Base-by-base conservation (phyloP, 129 eudicot species). In the Saposhnikovia divaricata region DNA sequence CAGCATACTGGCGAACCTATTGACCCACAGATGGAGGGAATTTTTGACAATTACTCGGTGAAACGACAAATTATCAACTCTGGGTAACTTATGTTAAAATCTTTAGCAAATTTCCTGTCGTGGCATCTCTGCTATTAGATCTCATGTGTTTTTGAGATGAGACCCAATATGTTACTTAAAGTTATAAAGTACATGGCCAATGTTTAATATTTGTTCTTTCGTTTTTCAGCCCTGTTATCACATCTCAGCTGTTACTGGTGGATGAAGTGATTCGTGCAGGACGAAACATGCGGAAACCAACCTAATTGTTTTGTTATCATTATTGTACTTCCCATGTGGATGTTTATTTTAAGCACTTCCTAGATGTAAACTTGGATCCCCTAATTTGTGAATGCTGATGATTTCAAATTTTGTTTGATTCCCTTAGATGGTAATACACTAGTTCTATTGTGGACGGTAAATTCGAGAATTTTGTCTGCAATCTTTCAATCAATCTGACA, bases 201-300 rank as follows among this genome's bases (percentile, higher is more conserved):
- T 23, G 27, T 61, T n/a, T 25, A 37, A 1, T 31, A 5, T 4
- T 43, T 38, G 43, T 75, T 75, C 57, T 57, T 13, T 38, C 31
- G 28, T 47, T 74, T 21, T 83, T 80, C 96, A 95, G 98, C 40
- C 98, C 97, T 38, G 96, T 95, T 9, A 95, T 95, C 57, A 89
- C 97, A 51, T 92, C 98, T 37, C 98, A 95, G 85, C 85, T 95
- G 88, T 86, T 95, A 63, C 92, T 95, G 9, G 98, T 95, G 77
- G 98, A 95, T 86, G 98, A 95, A 88, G 97, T 95, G 61, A 95
- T 95, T 59, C 97, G 98, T 82, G 97, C 97, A 69, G 98, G 98
- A 39, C 97, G 97, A 68, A 95, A 95, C 88, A 94, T 94, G 98
- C 85, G 98, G 81, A 94, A 94, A 80, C 98, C 97, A 39, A 90